phyloP scores from a whole-genome alignment of 805 yeast species.

The Candida patagonica region DNA sequence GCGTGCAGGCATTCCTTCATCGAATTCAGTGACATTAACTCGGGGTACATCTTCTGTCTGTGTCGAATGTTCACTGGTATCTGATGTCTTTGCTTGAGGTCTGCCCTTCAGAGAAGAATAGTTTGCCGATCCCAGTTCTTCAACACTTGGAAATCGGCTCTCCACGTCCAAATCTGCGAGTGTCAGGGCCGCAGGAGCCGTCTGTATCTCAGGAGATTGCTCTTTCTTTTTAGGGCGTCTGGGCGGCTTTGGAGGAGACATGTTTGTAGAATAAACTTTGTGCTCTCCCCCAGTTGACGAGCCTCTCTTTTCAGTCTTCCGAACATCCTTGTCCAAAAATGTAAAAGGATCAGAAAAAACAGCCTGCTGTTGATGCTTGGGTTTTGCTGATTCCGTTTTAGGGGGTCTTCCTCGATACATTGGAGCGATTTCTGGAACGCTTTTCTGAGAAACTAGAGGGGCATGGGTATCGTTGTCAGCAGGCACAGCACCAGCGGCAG shows the following conservation, averaged over 20 bases:
- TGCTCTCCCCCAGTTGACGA: not conserved
- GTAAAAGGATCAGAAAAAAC: constrained; percentile 16
- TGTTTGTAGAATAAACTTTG: not conserved
- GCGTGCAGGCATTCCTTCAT: not conserved
- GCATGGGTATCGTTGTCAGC: not conserved
- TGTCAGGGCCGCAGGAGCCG: not conserved
- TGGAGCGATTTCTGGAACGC: constrained; percentile 17
- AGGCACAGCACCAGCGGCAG: not conserved
- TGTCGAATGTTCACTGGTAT: not conserved
- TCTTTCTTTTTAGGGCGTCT: not conserved
- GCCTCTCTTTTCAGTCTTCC: not conserved
- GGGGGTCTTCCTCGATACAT: constrained; percentile 21
- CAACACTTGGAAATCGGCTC: constrained; percentile 27
- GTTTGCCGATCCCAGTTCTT: constrained; percentile 22
- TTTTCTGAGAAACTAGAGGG: not conserved
- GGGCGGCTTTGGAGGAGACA: not conserved
- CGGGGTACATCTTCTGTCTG: constrained; percentile 5
- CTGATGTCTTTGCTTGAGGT: too few species aligned
- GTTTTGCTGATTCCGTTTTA: constrained; percentile 4
- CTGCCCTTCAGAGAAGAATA: constrained; percentile 11
- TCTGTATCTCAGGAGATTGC: not conserved
- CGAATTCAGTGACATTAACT: not conserved
- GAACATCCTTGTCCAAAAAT: constrained; percentile 4
- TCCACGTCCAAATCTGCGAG: constrained; percentile 16
- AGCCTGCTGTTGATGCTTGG: not conserved